Evolutionary conservation across 2,329 filamentous ascomycete genomes (phyloP).

Genomic region (Fusarium setosum): DNA sequence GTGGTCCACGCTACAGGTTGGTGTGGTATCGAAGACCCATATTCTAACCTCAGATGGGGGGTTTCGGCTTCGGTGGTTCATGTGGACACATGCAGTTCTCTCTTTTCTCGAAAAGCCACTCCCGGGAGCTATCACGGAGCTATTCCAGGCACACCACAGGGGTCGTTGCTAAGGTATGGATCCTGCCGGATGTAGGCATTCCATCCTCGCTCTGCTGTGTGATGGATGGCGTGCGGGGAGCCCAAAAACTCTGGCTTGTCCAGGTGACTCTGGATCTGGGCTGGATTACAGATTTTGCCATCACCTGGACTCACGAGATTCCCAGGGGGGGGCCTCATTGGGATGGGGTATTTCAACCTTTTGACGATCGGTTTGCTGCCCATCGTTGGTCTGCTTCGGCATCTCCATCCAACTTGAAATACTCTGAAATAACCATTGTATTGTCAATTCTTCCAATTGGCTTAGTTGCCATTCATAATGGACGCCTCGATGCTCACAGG

Average conservation of each 20-base stretch:
- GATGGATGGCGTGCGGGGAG: constrained; percentile 6
- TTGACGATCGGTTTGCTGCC: neutral
- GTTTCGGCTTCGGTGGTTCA: neutral
- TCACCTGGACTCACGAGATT: neutral
- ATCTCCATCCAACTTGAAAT: neutral
- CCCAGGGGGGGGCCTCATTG: neutral
- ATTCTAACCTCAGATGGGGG: neutral
- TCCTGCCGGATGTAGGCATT: constrained; percentile 27
- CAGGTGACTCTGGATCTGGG: constrained; percentile 12
- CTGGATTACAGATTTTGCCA: constrained; percentile 3
- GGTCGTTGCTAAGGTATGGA: neutral
- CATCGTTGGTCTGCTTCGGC: neutral
- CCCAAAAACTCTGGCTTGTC: constrained; percentile 7
- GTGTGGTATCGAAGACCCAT: neutral
- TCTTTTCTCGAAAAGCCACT: neutral
- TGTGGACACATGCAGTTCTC: neutral
- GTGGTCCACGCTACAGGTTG: neutral
- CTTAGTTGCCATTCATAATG: constrained; percentile 40
- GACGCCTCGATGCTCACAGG: constrained; percentile 47
- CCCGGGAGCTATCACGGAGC: neutral
- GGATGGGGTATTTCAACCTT: neutral
- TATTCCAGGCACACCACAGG: neutral
- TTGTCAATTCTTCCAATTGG: neutral
- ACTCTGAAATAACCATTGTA: neutral
- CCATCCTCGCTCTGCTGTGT: neutral